Evolutionary conservation across 2,329 filamentous ascomycete species (phyloP), one percentile per base, ranked within the genome.

Genomic region (Samsoniella hepiali): DNA sequence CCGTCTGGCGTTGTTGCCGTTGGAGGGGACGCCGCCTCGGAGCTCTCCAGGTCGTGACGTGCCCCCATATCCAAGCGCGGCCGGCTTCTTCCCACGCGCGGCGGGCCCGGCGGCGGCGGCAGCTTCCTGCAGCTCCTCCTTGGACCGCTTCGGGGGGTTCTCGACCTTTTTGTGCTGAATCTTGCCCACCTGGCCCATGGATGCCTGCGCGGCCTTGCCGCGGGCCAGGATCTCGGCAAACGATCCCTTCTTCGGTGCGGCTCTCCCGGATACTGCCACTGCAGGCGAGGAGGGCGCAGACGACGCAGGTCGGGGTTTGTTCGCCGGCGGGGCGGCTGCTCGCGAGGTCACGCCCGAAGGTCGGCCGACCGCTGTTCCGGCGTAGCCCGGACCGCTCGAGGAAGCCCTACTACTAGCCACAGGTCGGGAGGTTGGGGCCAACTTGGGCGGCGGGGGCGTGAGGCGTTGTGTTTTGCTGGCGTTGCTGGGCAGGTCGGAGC

Each of bases 181-280:
- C 68, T 86, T 87, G 62, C 88, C 89, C 31, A 89, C 81, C 68
- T 83, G 83, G n/a, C 79, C 83, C 78, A 85, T 83, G 47, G 77
- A 79, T 45, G 78, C 80, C 69, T 90, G 85, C 13, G 85, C 88
- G 65, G 85, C 85, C 70, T 90, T 87, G 38, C 86, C 91, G 68
- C 88, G 83, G 62, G 88, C 88, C 76, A 93, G 82, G 65, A 92
- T 89, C 70, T 92, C 89, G 44, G 87, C 85, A 72, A 87, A 93
- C 0, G 88, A 90, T 2, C 89, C 88, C 71, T 89, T 91, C 74
- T 91, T 91, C 1, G 86, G 87, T 1, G 78, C 73, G 64, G 76
- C 77, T 5, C 78, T 71, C 1, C 73, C 69, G 22, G 74, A 79
- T 72, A 76, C 80, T 68, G 69, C 78, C 74, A 69, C 79, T 69